Base-by-base conservation (phyloP, 176 grass and related monocot genomes). In the Ananas comosus region DNA sequence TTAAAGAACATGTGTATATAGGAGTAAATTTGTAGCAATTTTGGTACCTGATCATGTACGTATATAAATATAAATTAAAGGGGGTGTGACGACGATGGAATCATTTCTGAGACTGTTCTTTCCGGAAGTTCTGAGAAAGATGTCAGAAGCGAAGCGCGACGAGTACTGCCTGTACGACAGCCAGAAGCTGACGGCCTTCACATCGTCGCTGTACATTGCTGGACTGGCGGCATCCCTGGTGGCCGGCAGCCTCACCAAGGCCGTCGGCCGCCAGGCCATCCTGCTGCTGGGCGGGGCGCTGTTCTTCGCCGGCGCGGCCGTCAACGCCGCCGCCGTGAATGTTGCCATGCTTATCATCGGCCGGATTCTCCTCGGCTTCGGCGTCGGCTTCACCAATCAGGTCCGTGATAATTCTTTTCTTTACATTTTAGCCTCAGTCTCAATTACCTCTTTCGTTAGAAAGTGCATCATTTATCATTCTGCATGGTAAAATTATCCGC, bases 371-470 rank as follows among this genome's bases (percentile, higher is more conserved):
- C 92, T 96, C 24, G 92, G 92, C 29, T 82, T 96, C 63, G 92
- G 88, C 33, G 81, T 96, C 14, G 92, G 92, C 23, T 96, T 96
- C 81, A 91, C 83, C 68, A 96, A 96, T 59, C 91, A 96, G 80
- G 88, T 91, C 50, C 33, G 51, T 27, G 1, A 27, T 2, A 27
- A 2, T 27, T 27, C 25, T 27, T 27, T 2, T 27, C 25, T 27
- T 27, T 27, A 27, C 25, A 27, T 27, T 27, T 27, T 27, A 2
- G 25, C 1, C 25, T 27, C 25, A 2, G 25, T 27, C 25, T 27
- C 25, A 27, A 27, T 27, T 27, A 27, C 2, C 25, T 27, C 25
- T 2, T 27, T 27, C 25, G 25, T 27, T 27, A 27, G 2, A 27
- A 27, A 27, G 1, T 27, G 25, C 25, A 27, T 27, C 25, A 27